phyloP scores from a whole-genome alignment of 148 eudicot genomes.

The Pharnaceum exiguum region DNA sequence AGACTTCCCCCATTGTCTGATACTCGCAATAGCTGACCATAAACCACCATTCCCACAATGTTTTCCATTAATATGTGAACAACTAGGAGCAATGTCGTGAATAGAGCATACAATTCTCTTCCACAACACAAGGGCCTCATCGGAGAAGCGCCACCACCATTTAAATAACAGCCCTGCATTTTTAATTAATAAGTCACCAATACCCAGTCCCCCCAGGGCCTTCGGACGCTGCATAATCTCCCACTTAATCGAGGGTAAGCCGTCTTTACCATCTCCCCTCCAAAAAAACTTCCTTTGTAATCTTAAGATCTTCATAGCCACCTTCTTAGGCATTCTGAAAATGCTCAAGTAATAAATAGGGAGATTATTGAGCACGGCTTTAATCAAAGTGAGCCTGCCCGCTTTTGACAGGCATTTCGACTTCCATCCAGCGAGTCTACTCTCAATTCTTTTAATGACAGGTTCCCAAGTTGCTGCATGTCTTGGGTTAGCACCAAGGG shows the following conservation, averaged over 20 bases:
- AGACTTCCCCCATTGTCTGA: neutral
- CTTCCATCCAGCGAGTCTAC: neutral
- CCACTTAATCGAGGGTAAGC: neutral
- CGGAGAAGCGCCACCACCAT: neutral
- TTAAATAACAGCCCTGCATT: neutral
- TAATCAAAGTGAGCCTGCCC: neutral
- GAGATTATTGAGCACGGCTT: neutral
- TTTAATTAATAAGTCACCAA: neutral
- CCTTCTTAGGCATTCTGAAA: neutral
- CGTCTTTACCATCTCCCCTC: neutral
- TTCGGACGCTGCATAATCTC: neutral
- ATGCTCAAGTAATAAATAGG: neutral
- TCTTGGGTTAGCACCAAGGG: neutral
- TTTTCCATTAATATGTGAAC: neutral
- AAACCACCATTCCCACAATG: neutral
- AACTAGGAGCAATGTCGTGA: neutral
- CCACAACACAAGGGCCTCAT: neutral
- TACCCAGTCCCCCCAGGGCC: neutral
- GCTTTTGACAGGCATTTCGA: neutral
- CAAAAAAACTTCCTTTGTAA: neutral
- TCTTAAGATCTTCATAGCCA: neutral
- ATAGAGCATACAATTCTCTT: neutral
- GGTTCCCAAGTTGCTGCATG: neutral
- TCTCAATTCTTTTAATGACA: neutral
- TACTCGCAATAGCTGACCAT: neutral